Conservation (phyloP, 306 rosid genomes). For the Carpinus fangiana region DNA sequence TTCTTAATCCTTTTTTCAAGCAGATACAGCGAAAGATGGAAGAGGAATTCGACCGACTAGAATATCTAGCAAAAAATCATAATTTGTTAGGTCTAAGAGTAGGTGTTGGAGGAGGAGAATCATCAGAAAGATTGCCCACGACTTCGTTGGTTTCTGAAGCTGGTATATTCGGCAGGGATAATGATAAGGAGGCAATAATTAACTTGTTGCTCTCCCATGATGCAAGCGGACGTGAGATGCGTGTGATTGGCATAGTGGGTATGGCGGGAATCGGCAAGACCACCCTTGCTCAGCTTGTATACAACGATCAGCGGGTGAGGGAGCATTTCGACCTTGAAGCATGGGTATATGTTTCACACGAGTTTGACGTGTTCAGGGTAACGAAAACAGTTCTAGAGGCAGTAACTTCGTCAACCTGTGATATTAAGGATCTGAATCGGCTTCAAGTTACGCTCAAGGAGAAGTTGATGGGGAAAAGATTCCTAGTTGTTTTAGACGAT, state of each 20-base stretch:
- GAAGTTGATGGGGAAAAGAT: constrained; percentile 3
- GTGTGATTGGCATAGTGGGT: too few relatives aligned
- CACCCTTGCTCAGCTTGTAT: too few relatives aligned
- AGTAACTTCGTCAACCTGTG: background rate
- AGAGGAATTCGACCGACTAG: background rate
- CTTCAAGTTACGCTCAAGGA: background rate
- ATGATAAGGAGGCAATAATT: background rate
- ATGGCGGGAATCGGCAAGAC: too few relatives aligned
- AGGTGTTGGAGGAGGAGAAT: background rate
- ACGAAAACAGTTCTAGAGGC: too few relatives aligned
- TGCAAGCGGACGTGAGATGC: background rate
- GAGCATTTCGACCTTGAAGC: too few relatives aligned
- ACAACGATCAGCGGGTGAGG: too few relatives aligned
- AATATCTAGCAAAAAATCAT: background rate
- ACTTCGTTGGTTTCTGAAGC: too few relatives aligned
- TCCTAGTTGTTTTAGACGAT: constrained; percentile 28
- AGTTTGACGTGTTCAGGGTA: too few relatives aligned
- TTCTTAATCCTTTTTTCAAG: too few relatives aligned
- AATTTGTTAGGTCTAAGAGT: background rate
- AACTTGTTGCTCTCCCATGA: background rate
- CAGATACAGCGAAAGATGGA: too few relatives aligned
- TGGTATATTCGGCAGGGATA: background rate
- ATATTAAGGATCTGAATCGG: background rate
- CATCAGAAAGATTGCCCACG: too few relatives aligned
- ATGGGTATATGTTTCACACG: too few relatives aligned